Base-by-base conservation (phyloP, 1,284 basidiomycete genomes). In the Ustilago sp. region DNA sequence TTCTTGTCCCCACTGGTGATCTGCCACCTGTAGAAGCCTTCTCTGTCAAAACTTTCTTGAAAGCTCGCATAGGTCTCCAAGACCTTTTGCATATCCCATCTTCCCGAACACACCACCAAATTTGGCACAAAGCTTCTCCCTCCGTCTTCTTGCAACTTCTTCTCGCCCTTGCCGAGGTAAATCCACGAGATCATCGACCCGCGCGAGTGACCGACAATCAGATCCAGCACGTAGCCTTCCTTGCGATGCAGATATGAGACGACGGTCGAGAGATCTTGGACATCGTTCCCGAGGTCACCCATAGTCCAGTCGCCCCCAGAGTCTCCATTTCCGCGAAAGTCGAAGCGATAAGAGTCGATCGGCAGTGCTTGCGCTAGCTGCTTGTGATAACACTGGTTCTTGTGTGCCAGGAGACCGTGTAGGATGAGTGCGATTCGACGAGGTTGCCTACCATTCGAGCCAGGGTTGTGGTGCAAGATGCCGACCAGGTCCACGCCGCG, bases 261-360 rank as follows among this genome's bases (percentile, higher is more conserved):
- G n/a, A 72, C 66, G n/a, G 56, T 48, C 8, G 59, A 38, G 2
- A 79, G 58, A 35, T 79, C 77, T 11, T 55, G 19, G 17, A 77
- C 53, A 38, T 79, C 74, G 15, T 69, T 55, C 31, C 34, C 51
- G 31, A 74, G 59, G 19, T 36, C n/a, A 17, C 59, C 62, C 63
- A 74, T 39, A 9, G 54, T 54, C 72, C 72, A 74, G 32, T 65
- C 59, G 4, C 72, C 72, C 2, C 13, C 39, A 3, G 67, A 60
- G 17, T 69, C 75, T 6, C 55, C 67, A 45, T 74, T 71, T 32
- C 51, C 71, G 28, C 93, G 89, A 86, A 94, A 94, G 83, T 94
- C 93, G 81, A 94, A 93, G 45, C 93, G 89, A 83, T 93, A 93
- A 0, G 92, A 93, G 83, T 94, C 92, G 38, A 92, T 84, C 0